Conservation (phyloP, 805 yeast genomes). For the Starmera caribaea region DNA sequence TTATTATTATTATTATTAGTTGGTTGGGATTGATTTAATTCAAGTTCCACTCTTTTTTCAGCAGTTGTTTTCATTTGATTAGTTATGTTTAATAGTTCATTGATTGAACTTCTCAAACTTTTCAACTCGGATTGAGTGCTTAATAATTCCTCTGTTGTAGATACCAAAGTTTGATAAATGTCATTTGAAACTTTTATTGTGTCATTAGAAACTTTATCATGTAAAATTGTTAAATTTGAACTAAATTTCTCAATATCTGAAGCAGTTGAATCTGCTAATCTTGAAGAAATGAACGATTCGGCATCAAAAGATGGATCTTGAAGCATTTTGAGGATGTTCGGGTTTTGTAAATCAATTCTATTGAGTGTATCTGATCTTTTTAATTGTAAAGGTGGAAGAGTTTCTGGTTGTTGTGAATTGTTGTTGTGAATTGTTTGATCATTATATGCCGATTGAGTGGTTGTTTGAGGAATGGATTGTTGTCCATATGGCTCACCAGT, state of each 20-base stretch:
- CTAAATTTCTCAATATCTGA: slow-evolving; percentile 64
- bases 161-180: slow-evolving; percentile 52
- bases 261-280: slow-evolving; percentile 58
- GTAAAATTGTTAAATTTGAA: slow-evolving; percentile 39
- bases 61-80: slow-evolving; percentile 55
- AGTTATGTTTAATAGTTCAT: slow-evolving; percentile 50
- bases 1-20: too few relatives aligned
- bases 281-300: slow-evolving; percentile 33
- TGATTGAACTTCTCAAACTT: slow-evolving; percentile 48
- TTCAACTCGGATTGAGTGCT: slow-evolving; percentile 59
- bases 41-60: slow-evolving; percentile 41
- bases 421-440: neutral
- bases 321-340: slow-evolving; percentile 23
- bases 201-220: slow-evolving; percentile 41
- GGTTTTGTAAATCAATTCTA: slow-evolving; percentile 12
- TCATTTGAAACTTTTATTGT: slow-evolving; percentile 49
- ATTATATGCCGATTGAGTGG: neutral
- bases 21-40: slow-evolving; percentile 20
- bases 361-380: neutral
- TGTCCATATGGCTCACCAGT: neutral
- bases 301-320: slow-evolving; percentile 37
- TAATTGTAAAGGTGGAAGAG: neutral
- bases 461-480: slow-evolving; percentile 2
- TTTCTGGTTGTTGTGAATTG: neutral
- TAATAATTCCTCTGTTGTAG: slow-evolving; percentile 49